Base-by-base conservation (phyloP, 768 basidiomycete genomes). In the Tricholoma bakamatsutake region DNA sequence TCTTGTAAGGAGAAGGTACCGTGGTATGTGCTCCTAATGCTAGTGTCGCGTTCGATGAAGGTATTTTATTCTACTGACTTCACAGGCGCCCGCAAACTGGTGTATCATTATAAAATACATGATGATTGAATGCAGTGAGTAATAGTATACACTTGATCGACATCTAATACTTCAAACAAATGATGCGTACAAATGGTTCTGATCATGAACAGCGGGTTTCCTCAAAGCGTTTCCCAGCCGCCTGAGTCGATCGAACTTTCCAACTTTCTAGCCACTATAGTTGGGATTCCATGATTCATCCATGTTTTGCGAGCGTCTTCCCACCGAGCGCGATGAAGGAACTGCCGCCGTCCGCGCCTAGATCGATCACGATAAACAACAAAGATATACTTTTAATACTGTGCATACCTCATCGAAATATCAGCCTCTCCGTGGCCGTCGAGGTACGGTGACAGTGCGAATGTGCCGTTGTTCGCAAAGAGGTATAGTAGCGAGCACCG, bases 391-490 rank as follows among this genome's bases (percentile, higher is more conserved):
- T 50, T 21, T 54, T 28, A 49, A 52, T 28, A 49, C n/a, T 13
- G 45, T 8, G 39, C 78, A 55, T 62, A 93, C 94, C 92, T 84
- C 87, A 96, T 92, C 2, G 88, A 88, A 11, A 90, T 76, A 67
- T 98, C 96, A 2, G 93, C 81, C 64, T 98, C 97, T 1, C 96
- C 97, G 58, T 98, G 97, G 1, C 82, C 82, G 63, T 99, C 97
- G 39, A 98, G 79, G 64, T 97, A 98, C 0, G 96, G 94, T 30
- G 95, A 89, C 12, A 84, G 81, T 1, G 81, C 79, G 70, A 95
- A 98, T 3, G 90, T 84, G n/a, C 96, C 97, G 50, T 87, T 92
- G 58, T 84, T 85, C 30, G 87, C 87, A 64, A 93, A 94, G 15
- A 98, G 78, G 68, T 90, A 98, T 12, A 98, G 67, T 55, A 98